A percentile compares a stretch with the other conserved stretches of the same genome.
phyloP scores from a whole-genome alignment of 345 rosid genomes.

The Eucalyptus sp. region DNA sequence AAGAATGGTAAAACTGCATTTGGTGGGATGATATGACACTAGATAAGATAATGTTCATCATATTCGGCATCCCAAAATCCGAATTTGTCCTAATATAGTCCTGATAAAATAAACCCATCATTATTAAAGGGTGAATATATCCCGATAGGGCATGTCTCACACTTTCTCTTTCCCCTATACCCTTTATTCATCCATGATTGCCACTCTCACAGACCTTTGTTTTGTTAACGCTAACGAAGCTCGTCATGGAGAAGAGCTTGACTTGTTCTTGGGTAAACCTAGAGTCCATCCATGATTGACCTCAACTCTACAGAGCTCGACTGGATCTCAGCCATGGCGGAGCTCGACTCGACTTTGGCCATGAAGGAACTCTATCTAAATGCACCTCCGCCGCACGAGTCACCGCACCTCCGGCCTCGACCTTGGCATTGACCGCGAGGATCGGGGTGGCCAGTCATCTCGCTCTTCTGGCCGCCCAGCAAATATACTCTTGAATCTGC shows the following conservation, averaged over 20 bases:
- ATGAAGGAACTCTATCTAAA: not conserved
- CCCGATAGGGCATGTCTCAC: not conserved
- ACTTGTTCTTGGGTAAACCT: not conserved
- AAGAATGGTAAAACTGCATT: not conserved
- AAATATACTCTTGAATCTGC: not conserved
- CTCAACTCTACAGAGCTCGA: not conserved
- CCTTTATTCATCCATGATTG: not conserved
- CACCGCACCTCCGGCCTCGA: not conserved
- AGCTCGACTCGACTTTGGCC: not conserved
- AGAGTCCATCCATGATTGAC: not conserved
- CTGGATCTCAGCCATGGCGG: not conserved
- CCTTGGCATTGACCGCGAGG: rapidly evolving
- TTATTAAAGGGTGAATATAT: not conserved
- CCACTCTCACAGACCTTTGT: not conserved
- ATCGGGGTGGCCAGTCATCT: not conserved
- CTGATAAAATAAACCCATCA: not conserved
- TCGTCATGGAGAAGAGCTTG: not conserved
- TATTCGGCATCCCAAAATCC: not conserved
- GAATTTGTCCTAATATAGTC: not conserved
- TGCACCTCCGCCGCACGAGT: not conserved
- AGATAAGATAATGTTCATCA: not conserved
- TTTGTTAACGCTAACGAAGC: not conserved
- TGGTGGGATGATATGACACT: not conserved
- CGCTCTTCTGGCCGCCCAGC: not conserved
- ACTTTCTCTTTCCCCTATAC: not conserved